Conservation (phyloP, 2,329 filamentous ascomycete species). For the Exophiala aquamarina region DNA sequence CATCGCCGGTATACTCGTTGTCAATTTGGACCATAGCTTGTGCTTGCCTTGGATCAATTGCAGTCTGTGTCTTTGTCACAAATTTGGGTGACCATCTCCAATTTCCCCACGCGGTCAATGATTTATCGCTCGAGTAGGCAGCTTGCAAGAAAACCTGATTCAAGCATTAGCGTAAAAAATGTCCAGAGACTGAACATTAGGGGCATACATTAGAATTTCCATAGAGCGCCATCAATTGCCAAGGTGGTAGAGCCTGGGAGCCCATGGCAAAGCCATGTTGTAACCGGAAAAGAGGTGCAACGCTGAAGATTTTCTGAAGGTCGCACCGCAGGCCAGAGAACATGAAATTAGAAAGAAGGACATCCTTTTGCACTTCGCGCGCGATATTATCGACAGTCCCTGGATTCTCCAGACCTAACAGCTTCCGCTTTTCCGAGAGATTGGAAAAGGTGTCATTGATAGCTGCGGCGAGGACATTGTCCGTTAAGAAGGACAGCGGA, state of each 20-base stretch:
- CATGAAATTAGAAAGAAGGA: constrained; percentile 93
- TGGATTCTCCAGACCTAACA: constrained; percentile 86
- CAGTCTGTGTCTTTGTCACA: constrained; percentile 83
- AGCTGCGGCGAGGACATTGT: constrained; percentile 70
- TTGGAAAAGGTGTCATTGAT: constrained; percentile 75
- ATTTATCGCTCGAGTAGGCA: constrained; percentile 89
- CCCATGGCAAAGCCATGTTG: constrained; percentile 97
- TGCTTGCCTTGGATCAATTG: constrained; percentile 72
- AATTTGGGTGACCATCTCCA: constrained; percentile 80
- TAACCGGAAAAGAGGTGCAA: constrained; percentile 91
- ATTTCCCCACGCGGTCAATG: constrained; percentile 86
- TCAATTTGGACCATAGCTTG: constrained; percentile 92
- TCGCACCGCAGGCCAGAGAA: constrained; percentile 96
- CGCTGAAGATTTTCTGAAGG: constrained; percentile 93
- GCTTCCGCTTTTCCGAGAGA: constrained; percentile 82
- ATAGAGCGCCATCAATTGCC: constrained; percentile 91
- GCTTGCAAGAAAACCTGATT: constrained; percentile 88
- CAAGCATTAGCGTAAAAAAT: constrained; percentile 15
- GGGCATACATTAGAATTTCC: constrained; percentile 80
- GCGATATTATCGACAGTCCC: constrained; percentile 87
- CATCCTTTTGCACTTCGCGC: constrained; percentile 92
- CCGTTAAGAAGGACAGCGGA: constrained; percentile 65
- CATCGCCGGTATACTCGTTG: constrained; percentile 88
- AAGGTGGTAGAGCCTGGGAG: constrained; percentile 83
- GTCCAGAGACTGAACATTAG: neutral